Evolutionary conservation across 31 red algal species (phyloP), one percentile per base, ranked within the genome.

Genomic region (Endocladia muricata): DNA sequence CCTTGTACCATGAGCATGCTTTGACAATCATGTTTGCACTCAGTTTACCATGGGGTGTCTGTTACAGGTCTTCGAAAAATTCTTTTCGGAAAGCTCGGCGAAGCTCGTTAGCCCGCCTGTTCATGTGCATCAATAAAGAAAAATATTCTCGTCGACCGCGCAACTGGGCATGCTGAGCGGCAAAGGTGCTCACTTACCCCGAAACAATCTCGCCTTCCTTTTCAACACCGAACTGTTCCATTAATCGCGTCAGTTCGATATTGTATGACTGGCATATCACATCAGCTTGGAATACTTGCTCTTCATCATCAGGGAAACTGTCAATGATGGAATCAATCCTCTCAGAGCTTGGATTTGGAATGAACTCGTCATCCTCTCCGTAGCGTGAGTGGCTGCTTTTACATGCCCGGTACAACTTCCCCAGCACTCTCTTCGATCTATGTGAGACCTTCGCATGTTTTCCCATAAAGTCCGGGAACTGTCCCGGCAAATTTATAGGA

Each of bases 381-480:
- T 31, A 33, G 3, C 25, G 29, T 51, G 21, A 31, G 4, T 13
- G 3, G 4, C 44, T 73, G 4, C 30, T 23, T 4, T 3, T 35
- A 55, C 73, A 77, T 3, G 73, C 54, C 33, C 73, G 73, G 21
- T 65, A 61, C 43, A 77, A 31, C 32, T 35, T 34, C 17, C 73
- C 73, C 3, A 77, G 31, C 6, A 77, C 41, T 3, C 42, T 58
- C 5, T 77, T 2, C 2, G 73, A 77, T 61, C 32, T 31, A 55
- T 77, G 61, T 8, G 52, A 58, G 5, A 65, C 54, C 3, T 2
- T 2, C 3, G 25, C 3, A 33, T 64, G 8, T 35, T 77, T 77
- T 3, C 49, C 73, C 73, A 77, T 77, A 32, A 77, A 77, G 31
- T 77, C 73, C 19, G 73, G 73, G 39, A 61, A 77, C 3, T 34